Base-by-base conservation (phyloP, 2,329 filamentous ascomycete genomes). In the Myriosclerotinia curreyana region DNA sequence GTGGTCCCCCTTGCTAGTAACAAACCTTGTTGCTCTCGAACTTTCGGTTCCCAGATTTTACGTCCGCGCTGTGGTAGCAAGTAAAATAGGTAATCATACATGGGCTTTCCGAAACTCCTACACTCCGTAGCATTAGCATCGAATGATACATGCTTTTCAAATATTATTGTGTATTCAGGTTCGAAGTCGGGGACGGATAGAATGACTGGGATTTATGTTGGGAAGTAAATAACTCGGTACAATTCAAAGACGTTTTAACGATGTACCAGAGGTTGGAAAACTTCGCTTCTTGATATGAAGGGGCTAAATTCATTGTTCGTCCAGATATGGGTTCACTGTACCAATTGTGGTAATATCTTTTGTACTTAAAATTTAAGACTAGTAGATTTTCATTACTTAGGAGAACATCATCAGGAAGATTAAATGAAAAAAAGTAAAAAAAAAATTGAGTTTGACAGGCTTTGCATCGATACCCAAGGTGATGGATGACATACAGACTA, bases 21-120 rank as follows among this genome's bases (percentile, higher is more conserved):
- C n/a, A 31, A 31, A 31, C 54, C 54, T n/a, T 34, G 54, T 58
- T 28, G 15, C 22, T 15, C 22, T 49, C 28, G 40, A 28, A 49
- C 22, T 49, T 25, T 36, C 54, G 54, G 42, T 25, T 48, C 25
- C 42, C n/a, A 25, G 14, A 25, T 17, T 9, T 59, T 36, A 59
- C 48, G n/a, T 59, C 42, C 42, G 28, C 55, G 20, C 20, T 20
- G 55, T 48, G 28, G 25, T 48, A 58, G n/a, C 34, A 46, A 36
- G 28, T 46, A 3, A 58, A 58, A 34, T 48, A 48, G 20, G 42
- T 58, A 36, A 58, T 58, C 42, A 48, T 36, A 46, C 42, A 17
- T 48, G 42, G 55, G 20, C 48, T 58, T n/a, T 48, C 42, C 28
- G 20, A 48, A 36, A 31, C 28, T 48, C 55, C 55, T 48, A 25